Base-by-base conservation (phyloP, 2,329 filamentous ascomycete genomes). In the Chrysosporium keratinophilum region DNA sequence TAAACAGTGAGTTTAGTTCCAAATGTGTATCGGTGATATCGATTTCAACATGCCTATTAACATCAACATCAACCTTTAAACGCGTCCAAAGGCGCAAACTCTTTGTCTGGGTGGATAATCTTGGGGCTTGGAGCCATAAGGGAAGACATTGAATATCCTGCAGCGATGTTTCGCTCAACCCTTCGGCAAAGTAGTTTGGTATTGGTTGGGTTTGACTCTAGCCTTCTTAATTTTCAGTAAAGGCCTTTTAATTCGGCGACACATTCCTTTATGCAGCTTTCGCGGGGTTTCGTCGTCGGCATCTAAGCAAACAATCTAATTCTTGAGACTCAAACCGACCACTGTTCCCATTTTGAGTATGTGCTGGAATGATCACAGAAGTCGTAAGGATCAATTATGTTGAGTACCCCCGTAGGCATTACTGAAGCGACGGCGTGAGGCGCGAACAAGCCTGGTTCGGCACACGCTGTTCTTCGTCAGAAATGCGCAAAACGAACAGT, bases 11-110 rank as follows among this genome's bases (percentile, higher is more conserved):
- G 5, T 45, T 7, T 45, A 58, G 56, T 56, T 42, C 34, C 56
- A 58, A 58, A 54, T 58, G 43, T 58, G 56, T 15, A 54, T 56
- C 50, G 56, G 56, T 28, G 52, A 58, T 35, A 58, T 58, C 35
- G 54, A 58, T 33, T 58, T 58, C 49, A 58, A 58, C 40, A 58
- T 58, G 56, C 56, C 56, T 9, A 58, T 58, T 33, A 58, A 47
- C 48, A 56, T 58, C 54, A 42, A 58, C 23, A 50, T 58, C 43
- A 52, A 58, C 28, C 46, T 56, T 14, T 42, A 53, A 41, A 15
- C 2, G 34, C 33, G 28, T 23, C 34, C n/a, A 37, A 6, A 5
- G 7, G n/a, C 9, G 31, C 5, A 31, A 19, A 39, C 37, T 4
- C 7, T 19, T 37, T 39, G 33, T 7, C 15, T n/a, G 19, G 19